These are phyloP conservation scores for Eleusine indica DNA, from an alignment of 176 grass and related monocot species.

Conservation along the genomic window DNA sequence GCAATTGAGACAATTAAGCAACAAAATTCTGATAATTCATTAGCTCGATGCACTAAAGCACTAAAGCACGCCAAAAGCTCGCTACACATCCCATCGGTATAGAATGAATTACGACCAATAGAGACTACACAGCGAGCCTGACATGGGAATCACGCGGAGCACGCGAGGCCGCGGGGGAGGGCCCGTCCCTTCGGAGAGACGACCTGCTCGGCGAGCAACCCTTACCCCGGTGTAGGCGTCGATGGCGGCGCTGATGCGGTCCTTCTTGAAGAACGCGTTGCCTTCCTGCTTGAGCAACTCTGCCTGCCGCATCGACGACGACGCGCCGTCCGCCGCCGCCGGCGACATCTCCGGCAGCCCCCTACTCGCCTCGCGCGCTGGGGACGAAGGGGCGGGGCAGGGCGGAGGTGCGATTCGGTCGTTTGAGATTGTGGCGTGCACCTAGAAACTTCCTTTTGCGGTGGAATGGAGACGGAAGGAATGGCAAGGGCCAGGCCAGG, in stretches of 20 bases:
- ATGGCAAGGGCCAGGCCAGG: too few relatives aligned
- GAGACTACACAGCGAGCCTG: not conserved
- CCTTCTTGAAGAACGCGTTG: constrained; percentile 81
- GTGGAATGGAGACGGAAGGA: not conserved
- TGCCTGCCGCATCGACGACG: constrained; percentile 63
- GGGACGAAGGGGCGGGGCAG: not conserved
- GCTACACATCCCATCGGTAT: not conserved
- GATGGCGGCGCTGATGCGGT: constrained; percentile 85
- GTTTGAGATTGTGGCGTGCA: constrained; percentile 33
- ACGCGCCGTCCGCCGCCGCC: constrained; percentile 37
- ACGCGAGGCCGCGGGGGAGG: not conserved
- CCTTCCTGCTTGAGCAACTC: constrained; percentile 79
- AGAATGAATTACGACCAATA: not conserved
- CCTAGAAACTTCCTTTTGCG: constrained; percentile 23
- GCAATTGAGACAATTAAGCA: not conserved
- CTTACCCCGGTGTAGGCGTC: constrained; percentile 87
- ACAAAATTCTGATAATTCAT: not conserved
- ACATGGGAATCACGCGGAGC: not conserved
- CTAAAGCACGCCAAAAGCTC: not conserved
- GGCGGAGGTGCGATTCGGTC: constrained; percentile 29
- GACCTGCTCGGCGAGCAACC: not conserved
- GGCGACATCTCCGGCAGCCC: constrained; percentile 54
- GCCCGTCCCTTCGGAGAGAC: not conserved
- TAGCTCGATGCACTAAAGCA: not conserved
- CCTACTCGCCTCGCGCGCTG: not conserved